Evolutionary conservation across 1,139 yeast species (phyloP).

Genomic region (Wickerhamomyces sp.): DNA sequence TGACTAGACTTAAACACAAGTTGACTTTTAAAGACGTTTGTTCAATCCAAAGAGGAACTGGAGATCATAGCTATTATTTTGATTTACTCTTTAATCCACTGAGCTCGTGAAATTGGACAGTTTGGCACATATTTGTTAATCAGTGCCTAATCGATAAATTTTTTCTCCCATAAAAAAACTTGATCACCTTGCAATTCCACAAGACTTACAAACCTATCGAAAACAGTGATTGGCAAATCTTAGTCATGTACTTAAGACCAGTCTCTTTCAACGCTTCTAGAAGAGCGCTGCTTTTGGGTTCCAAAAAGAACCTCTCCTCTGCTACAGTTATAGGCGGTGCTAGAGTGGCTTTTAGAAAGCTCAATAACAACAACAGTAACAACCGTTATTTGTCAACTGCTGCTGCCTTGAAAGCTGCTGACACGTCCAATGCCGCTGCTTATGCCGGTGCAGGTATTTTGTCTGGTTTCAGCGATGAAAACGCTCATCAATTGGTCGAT

Average conservation of each 20-base stretch:
- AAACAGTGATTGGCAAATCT: neutral
- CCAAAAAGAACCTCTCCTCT: slow-evolving; percentile 12
- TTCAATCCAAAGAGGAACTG: no score
- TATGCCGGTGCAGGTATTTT: slow-evolving; percentile 57
- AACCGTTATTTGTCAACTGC: slow-evolving; percentile 18
- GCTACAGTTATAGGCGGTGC: slow-evolving; percentile 13
- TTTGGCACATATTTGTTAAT: no score
- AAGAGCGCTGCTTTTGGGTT: slow-evolving; percentile 19
- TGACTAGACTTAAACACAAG: no score
- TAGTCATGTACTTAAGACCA: slow-evolving; percentile 23
- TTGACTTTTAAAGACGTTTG: no score
- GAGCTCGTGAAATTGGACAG: no score
- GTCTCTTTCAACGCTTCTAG: slow-evolving; percentile 20
- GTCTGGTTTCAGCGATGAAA: slow-evolving; percentile 38
- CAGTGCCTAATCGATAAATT: no score
- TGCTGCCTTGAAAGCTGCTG: slow-evolving; percentile 11
- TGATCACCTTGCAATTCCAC: no score
- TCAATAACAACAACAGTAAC: slow-evolving; percentile 2
- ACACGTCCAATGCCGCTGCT: slow-evolving; percentile 27
- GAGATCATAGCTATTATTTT: no score
- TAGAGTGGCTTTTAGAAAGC: slow-evolving; percentile 8
- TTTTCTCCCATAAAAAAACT: no score
- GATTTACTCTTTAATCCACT: no score
- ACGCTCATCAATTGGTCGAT: slow-evolving; percentile 57
- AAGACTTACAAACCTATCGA: no score